These are phyloP conservation scores for Sclerotinia glacialis DNA, from an alignment of 2,329 filamentous ascomycete species.

Conservation along the genomic window DNA sequence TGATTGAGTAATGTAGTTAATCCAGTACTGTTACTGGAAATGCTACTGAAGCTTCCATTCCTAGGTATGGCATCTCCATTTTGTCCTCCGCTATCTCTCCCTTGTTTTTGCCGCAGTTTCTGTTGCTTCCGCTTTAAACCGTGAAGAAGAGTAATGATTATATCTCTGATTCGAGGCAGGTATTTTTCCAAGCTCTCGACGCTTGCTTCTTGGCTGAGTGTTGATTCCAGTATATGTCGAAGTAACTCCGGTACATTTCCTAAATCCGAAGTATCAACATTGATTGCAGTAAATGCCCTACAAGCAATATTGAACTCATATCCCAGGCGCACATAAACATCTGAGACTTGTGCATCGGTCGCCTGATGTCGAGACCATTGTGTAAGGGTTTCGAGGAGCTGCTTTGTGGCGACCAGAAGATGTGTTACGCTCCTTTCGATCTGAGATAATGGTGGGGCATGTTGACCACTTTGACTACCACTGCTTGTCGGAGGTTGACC, in stretches of 20 bases:
- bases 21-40: slow-evolving; percentile 55
- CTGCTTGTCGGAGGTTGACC: slow-evolving; percentile 27
- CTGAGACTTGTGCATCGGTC: slow-evolving; percentile 91
- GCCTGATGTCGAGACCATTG: slow-evolving; percentile 94
- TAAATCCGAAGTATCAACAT: slow-evolving; percentile 89
- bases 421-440: slow-evolving; percentile 99
- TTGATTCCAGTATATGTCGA: slow-evolving; percentile 88
- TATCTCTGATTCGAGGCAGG: slow-evolving; percentile 90
- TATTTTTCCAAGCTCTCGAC: slow-evolving; percentile 92
- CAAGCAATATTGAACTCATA: slow-evolving; percentile 99
- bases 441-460: slow-evolving; percentile 62
- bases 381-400: slow-evolving; percentile 93
- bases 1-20: slow-evolving; percentile 60
- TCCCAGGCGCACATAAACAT: slow-evolving; percentile 94
- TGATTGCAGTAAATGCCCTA: slow-evolving; percentile 92
- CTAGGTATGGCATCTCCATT: slow-evolving; percentile 35
- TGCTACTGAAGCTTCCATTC: slow-evolving; percentile 58
- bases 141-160: slow-evolving; percentile 96
- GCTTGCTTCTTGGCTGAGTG: slow-evolving; percentile 92
- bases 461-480: slow-evolving; percentile 28
- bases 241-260: slow-evolving; percentile 93
- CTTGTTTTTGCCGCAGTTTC: slow-evolving; percentile 66
- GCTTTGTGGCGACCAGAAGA: slow-evolving; percentile 94
- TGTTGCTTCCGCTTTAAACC: slow-evolving; percentile 97
- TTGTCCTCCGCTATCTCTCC: slow-evolving; percentile 45